Evolutionary conservation across 257 asterid species (phyloP).

Genomic region (Ilex aquifolium): DNA sequence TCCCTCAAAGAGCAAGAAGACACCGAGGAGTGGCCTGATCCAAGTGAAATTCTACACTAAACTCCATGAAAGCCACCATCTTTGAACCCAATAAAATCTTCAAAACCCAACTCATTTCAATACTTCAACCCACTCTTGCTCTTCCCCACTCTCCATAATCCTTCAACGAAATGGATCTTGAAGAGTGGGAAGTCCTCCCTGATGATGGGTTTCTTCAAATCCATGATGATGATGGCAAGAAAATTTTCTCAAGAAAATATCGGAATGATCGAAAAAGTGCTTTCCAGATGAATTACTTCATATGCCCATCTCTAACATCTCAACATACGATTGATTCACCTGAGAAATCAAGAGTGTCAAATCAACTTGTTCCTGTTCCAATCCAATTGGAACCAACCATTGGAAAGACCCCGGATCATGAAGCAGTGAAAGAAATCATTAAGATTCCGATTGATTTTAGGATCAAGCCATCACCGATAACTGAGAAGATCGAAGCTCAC

Average conservation of each 20-base stretch:
- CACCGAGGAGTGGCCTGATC: slow-evolving; percentile 11
- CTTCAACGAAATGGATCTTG: slow-evolving; percentile 39
- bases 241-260: slow-evolving; percentile 46
- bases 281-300: slow-evolving; percentile 51
- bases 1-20: slow-evolving; percentile 24
- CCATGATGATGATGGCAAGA: slow-evolving; percentile 41
- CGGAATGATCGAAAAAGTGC: slow-evolving; percentile 9
- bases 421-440: slow-evolving; percentile 7
- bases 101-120: not conserved
- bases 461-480: no score
- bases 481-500: slow-evolving; percentile 10
- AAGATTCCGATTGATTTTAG: slow-evolving; percentile 16
- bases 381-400: slow-evolving; percentile 15
- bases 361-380: slow-evolving; percentile 29
- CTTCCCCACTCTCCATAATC: not conserved
- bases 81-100: slow-evolving; percentile 12
- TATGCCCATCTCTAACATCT: slow-evolving; percentile 30
- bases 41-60: slow-evolving; percentile 25
- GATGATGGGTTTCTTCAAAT: slow-evolving; percentile 63
- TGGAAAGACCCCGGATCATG: slow-evolving; percentile 8
- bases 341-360: slow-evolving; percentile 14
- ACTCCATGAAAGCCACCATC: slow-evolving; percentile 31
- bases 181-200: slow-evolving; percentile 81
- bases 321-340: not conserved
- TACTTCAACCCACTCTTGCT: not conserved